Percentiles rank a stretch among this genome's conserved stretches.
phyloP scores from a whole-genome alignment of 805 yeast genomes.

The Saccharomycopsis selenospora region DNA sequence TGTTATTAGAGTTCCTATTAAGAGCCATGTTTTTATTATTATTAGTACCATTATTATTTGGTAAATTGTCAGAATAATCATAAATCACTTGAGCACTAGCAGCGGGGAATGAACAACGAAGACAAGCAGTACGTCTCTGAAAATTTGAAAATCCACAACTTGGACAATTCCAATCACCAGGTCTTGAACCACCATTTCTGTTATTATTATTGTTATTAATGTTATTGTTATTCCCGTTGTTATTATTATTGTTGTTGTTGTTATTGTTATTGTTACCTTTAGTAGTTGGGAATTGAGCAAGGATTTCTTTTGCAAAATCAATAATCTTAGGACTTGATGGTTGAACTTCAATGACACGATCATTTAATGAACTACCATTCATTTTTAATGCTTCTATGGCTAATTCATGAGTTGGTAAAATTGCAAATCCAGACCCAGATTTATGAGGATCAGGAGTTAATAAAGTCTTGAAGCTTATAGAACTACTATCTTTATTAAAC shows the following conservation, averaged over 20 bases:
- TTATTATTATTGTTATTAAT: conserved; percentile 35
- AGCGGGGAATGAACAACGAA: conserved; percentile 86
- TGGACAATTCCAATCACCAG: conserved; percentile 98
- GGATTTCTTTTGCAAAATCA: conserved; percentile 74
- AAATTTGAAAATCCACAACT: conserved; percentile 92
- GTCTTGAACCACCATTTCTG: conserved; percentile 59
- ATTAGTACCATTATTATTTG: conserved; percentile 8
- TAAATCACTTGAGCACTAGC: conserved; percentile 64
- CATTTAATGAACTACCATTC: conserved; percentile 72
- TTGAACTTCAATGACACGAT: conserved; percentile 66
- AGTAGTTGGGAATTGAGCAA: conserved; percentile 77
- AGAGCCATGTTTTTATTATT: conserved; percentile 4
- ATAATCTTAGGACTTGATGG: conserved; percentile 75
- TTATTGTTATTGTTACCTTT: conserved; percentile 29
- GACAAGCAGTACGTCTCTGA: conserved; percentile 89
- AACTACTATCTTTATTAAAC: conserved; percentile 85
- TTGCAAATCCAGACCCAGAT: conserved; percentile 70
- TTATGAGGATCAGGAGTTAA: conserved; percentile 51
- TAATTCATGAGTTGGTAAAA: conserved; percentile 78
- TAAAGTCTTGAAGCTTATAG: conserved; percentile 84
- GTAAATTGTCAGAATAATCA: conserved; percentile 35
- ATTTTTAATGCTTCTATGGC: conserved; percentile 70
- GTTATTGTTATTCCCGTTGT: not conserved
- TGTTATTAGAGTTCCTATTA: conserved; percentile 17
- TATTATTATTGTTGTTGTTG: not conserved